Conservation (phyloP, 139 green algal species). For the Eudorina sp. region DNA sequence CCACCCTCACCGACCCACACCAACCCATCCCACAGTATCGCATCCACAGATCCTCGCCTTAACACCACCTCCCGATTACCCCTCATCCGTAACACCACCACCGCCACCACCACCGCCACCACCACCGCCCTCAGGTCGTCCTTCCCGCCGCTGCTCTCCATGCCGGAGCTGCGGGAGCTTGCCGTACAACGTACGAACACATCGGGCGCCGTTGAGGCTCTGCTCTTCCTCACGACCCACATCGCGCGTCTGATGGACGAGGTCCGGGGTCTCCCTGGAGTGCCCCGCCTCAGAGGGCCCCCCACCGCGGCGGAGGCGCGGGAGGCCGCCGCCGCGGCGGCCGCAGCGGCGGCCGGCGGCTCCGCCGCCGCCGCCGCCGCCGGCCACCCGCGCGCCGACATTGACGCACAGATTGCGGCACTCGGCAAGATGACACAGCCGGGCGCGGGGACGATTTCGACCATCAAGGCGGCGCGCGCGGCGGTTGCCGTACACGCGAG, state of each 20-base stretch:
- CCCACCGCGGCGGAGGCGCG: not conserved
- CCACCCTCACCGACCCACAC: too few species aligned
- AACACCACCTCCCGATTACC: too few species aligned
- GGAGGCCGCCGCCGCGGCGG: not conserved
- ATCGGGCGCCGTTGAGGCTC: constrained; percentile 28
- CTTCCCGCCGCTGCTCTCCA: constrained; percentile 29
- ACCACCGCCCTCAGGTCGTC: not conserved
- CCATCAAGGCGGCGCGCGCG: constrained; percentile 3
- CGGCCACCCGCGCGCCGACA: not conserved
- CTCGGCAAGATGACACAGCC: not conserved
- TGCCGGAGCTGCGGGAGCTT: constrained; percentile 35
- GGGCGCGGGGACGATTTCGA: not conserved
- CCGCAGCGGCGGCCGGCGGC: not conserved
- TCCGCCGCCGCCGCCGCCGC: not conserved
- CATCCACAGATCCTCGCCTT: too few species aligned
- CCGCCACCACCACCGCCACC: too few species aligned
- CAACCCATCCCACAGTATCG: too few species aligned
- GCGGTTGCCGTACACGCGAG: not conserved
- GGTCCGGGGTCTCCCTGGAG: constrained; percentile 17
- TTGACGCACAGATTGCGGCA: not conserved
- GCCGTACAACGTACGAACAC: not conserved
- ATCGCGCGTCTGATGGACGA: constrained; percentile 25
- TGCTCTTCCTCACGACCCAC: constrained; percentile 25
- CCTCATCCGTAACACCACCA: too few species aligned
- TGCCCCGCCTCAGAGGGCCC: not conserved